Percentiles rank a stretch among this genome's conserved stretches.
These are phyloP conservation scores for Vaccinium darrowii DNA, from an alignment of 148 eudicot species.

Conservation along the genomic window DNA sequence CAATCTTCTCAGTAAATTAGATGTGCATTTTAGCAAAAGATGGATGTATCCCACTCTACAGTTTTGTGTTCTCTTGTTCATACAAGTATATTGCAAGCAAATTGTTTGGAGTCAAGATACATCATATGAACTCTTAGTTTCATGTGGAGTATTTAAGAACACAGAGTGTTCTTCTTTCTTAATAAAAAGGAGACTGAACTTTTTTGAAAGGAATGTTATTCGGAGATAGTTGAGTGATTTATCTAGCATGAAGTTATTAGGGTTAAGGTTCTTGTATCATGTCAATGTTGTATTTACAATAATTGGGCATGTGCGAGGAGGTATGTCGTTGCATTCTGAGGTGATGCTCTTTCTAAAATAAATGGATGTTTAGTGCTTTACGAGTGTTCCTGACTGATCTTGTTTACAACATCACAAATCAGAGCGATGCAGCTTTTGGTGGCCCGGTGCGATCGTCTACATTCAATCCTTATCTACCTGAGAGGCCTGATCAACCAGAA, in stretches of 20 bases:
- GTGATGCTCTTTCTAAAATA: conserved; percentile 4
- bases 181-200: not conserved
- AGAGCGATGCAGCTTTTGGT: conserved; percentile 29
- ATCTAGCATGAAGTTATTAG: not conserved
- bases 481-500: conserved; percentile 70
- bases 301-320: not conserved
- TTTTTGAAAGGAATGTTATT: not conserved
- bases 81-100: not conserved
- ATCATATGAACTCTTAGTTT: not conserved
- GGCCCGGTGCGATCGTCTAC: conserved; percentile 29
- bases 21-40: not conserved
- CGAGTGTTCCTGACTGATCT: conserved; percentile 22
- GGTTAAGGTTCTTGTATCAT: not conserved
- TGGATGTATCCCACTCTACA: not conserved
- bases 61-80: not conserved
- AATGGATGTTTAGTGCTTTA: conserved; percentile 26
- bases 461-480: conserved; percentile 39
- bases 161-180: not conserved
- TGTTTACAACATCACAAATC: conserved; percentile 30
- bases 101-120: not conserved
- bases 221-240: not conserved
- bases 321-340: not conserved
- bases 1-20: not conserved
- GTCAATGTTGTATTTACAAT: not conserved
- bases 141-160: not conserved